phyloP scores from a whole-genome alignment of 1,139 yeast genomes.

The Kurtzmaniella quercitrusa region DNA sequence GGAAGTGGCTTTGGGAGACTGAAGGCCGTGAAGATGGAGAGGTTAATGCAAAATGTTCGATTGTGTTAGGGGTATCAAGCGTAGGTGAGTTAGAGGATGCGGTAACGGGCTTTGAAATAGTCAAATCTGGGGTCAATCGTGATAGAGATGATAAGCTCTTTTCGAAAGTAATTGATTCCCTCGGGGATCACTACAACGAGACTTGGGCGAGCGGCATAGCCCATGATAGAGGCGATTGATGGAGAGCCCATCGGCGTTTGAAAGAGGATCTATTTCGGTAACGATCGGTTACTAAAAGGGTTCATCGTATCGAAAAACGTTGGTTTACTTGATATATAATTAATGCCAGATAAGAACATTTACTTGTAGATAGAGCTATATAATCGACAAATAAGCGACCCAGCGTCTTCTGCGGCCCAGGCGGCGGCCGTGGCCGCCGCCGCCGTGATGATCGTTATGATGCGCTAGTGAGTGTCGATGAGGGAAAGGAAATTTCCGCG shows the following conservation, averaged over 20 bases:
- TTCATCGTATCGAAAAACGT: too few relatives aligned
- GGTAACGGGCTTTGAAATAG: slow-evolving; percentile 50
- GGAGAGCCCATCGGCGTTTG: too few relatives aligned
- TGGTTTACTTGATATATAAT: background rate
- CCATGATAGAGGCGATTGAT: slow-evolving; percentile 14
- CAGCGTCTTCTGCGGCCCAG: too few relatives aligned
- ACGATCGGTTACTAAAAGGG: too few relatives aligned
- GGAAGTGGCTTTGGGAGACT: slow-evolving; percentile 47
- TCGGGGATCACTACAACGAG: slow-evolving; percentile 60
- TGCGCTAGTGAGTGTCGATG: too few relatives aligned
- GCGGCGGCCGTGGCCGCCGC: too few relatives aligned
- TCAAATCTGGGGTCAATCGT: slow-evolving; percentile 29
- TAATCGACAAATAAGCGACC: background rate
- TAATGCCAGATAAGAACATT: background rate
- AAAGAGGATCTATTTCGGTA: too few relatives aligned
- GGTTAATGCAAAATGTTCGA: slow-evolving; percentile 28
- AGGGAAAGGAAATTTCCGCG: too few relatives aligned
- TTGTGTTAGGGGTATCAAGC: slow-evolving; percentile 72
- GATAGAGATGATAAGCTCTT: slow-evolving; percentile 42
- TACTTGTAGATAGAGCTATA: background rate
- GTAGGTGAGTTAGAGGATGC: slow-evolving; percentile 62
- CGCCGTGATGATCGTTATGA: too few relatives aligned
- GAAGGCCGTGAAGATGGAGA: slow-evolving; percentile 8
- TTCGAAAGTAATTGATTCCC: slow-evolving; percentile 37
- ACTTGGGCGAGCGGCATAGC: slow-evolving; percentile 70